Evolutionary conservation across 202 grass and related monocot genomes (phyloP), one percentile per base, ranked within the genome.

Genomic region (Bolboschoenoplectus hybrid): DNA sequence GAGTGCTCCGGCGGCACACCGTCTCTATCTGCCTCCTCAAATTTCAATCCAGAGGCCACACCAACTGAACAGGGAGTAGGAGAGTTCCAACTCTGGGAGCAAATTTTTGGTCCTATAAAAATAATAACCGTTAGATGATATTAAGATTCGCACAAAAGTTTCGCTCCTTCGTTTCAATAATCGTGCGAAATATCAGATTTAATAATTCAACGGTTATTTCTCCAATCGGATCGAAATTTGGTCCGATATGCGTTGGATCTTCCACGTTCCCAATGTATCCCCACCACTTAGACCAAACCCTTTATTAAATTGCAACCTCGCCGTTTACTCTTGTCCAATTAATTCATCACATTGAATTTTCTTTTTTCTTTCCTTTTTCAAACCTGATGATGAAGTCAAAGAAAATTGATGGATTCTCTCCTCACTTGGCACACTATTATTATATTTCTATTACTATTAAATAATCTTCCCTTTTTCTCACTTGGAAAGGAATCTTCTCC

Each of bases 401-500:
- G 34, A 12, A 74, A 2, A 74, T 8, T 34, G 17, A 58, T 58
- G 51, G 75, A 80, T 80, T 56, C 32, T 55, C 39, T 36, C 60
- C 53, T 80, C 35, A n/a, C 46, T 79, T 52, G 14, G 74, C 52
- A 79, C 53, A 60, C 6, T 58, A 58, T 8, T 61, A 43, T 32
- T 67, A 13, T 16, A 58, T 17, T n/a, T 4, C 5, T 17, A 49
- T 20, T 69, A 50, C 13, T 26, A 58, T 58, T 67, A 43, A 62
- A 34, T 60, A 58, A 58, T 16, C 14, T 58, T 11, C 36, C 11
- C 36, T 19, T 85, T 40, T 55, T 62, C 46, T 74, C 55, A 75
- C 39, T 68, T 2, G n/a, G 3, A 53, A 67, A 56, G 50, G 85
- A 70, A 87, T 87, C 85, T 87, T 73, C 76, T 53, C 14, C 73